Percentiles rank a stretch among this genome's conserved stretches.
phyloP scores from a whole-genome alignment of 2,329 filamentous ascomycete species.

The Pseudogymnoascus sp. region DNA sequence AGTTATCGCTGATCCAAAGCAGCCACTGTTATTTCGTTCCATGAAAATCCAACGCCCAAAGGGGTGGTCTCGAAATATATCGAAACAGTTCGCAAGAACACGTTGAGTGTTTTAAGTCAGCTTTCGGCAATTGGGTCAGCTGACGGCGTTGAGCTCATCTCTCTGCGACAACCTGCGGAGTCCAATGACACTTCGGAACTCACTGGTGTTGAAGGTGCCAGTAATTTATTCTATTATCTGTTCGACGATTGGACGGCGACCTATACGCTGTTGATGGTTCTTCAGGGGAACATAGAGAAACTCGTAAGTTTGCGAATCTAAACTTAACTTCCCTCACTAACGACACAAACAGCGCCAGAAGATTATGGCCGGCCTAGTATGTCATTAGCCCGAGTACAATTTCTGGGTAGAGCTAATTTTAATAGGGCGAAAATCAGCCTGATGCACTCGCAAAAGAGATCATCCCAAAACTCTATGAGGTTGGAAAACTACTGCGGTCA shows the following conservation, averaged over 20 bases:
- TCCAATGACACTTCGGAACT: constrained; percentile 25
- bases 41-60: constrained; percentile 45
- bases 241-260: constrained; percentile 60
- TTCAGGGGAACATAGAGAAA: constrained; percentile 40
- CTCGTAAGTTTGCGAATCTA: constrained; percentile 34
- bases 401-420: constrained; percentile 11
- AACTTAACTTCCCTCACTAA: constrained; percentile 16
- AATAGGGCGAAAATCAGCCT: constrained; percentile 30
- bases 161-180: constrained; percentile 23
- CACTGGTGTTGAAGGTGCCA: constrained; percentile 43
- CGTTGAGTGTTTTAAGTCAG: constrained; percentile 54
- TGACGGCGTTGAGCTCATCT: constrained; percentile 26
- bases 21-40: constrained; percentile 64
- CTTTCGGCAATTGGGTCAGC: constrained; percentile 44
- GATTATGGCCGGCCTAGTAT: constrained; percentile 26
- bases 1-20: constrained; percentile 16
- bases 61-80: constrained; percentile 33
- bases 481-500: constrained; percentile 54
- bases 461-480: constrained; percentile 49
- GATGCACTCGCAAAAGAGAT: constrained; percentile 42
- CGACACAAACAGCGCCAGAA: constrained; percentile 15
- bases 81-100: constrained; percentile 37
- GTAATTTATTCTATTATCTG: constrained; percentile 57
- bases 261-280: constrained; percentile 45
- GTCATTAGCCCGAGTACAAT: not conserved